phyloP scores from a whole-genome alignment of 1,139 yeast species.

The Protomyces gravidus region DNA sequence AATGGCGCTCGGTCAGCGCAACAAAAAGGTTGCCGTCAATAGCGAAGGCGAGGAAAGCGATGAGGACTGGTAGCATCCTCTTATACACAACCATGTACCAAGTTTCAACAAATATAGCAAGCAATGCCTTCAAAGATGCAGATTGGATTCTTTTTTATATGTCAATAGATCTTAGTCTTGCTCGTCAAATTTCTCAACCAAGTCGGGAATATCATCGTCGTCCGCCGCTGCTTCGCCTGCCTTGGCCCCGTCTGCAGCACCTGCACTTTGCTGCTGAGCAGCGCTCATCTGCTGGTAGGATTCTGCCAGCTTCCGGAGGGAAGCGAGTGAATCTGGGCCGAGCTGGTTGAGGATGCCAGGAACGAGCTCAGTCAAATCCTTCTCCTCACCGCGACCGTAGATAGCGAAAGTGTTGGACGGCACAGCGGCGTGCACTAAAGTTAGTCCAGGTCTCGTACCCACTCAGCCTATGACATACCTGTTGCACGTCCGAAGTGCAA shows the following conservation, averaged over 20 bases:
- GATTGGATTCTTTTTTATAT: not conserved
- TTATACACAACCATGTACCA: not conserved
- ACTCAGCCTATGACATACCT: constrained; percentile 33
- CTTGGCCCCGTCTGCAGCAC: constrained; percentile 51
- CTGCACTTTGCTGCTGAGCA: constrained; percentile 48
- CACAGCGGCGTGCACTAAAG: constrained; percentile 86
- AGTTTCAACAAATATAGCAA: no score
- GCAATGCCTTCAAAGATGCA: no score
- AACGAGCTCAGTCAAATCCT: constrained; percentile 84
- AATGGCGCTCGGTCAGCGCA: constrained; percentile 18
- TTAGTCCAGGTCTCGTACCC: not conserved
- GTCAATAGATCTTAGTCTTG: constrained; percentile 12
- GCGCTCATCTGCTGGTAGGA: constrained; percentile 49
- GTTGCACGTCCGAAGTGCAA: constrained; percentile 66
- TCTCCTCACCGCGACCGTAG: constrained; percentile 93
- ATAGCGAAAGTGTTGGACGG: constrained; percentile 89
- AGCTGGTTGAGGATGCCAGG: constrained; percentile 94
- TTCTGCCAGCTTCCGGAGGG: constrained; percentile 85
- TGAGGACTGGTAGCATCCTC: constrained; percentile 18
- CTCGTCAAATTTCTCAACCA: constrained; percentile 46
- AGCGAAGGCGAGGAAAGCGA: constrained; percentile 22
- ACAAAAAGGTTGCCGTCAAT: constrained; percentile 25
- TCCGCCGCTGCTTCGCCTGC: constrained; percentile 47
- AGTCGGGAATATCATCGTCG: constrained; percentile 70
- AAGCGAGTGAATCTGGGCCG: constrained; percentile 92